Evolutionary conservation across 495 filamentous ascomycete genomes (phyloP).

Genomic region (Xylaria scruposa): DNA sequence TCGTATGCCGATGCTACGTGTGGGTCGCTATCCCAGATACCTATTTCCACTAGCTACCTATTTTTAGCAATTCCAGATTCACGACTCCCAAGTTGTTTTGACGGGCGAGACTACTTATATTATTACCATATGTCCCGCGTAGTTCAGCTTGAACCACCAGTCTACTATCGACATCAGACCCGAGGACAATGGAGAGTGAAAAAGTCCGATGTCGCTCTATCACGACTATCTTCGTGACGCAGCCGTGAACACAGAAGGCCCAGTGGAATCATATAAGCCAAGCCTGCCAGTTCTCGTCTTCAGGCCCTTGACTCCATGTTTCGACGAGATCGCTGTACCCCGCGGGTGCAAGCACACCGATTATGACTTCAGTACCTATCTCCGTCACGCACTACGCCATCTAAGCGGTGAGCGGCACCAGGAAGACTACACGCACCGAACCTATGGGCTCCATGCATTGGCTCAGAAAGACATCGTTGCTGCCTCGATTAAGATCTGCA

Average conservation of each 20-base stretch:
- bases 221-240: constrained; percentile 10
- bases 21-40: too few relatives aligned
- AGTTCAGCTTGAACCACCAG: not conserved
- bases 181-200: not conserved
- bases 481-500: constrained; percentile 13
- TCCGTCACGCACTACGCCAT: constrained; percentile 5
- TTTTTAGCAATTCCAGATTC: not conserved
- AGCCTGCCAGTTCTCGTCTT: not conserved
- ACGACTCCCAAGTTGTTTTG: not conserved
- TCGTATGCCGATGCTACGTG: too few relatives aligned
- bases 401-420: not conserved
- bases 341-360: not conserved
- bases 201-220: constrained; percentile 16
- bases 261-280: not conserved
- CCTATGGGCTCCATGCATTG: not conserved
- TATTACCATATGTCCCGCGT: not conserved
- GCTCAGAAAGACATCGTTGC: constrained; percentile 9
- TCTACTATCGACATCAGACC: not conserved
- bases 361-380: constrained; percentile 1
- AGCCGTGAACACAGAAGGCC: not conserved
- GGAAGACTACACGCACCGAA: constrained; percentile 3
- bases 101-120: not conserved
- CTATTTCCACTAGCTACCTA: not conserved
- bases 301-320: not conserved
- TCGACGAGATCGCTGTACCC: not conserved